Conservation (phyloP, 2,329 filamentous ascomycete genomes). For the Penicillium nordicum region DNA sequence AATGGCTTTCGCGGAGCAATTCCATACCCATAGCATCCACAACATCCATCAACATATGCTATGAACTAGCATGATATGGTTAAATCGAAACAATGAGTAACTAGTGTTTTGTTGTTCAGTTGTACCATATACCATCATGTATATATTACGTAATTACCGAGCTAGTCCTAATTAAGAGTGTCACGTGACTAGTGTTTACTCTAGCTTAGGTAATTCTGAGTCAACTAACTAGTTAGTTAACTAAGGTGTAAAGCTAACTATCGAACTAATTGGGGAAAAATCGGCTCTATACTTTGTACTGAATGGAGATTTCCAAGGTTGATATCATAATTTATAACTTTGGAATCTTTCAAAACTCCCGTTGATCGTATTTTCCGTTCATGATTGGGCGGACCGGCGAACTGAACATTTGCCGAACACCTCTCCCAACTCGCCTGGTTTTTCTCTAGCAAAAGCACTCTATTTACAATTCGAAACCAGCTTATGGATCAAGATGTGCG, state of each 20-base stretch:
- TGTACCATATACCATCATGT: no score
- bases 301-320: not conserved
- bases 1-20: not conserved
- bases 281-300: not conserved
- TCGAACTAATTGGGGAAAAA: not conserved
- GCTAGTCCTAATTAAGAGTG: not conserved
- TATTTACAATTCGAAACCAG: not conserved
- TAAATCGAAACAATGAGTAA: not conserved
- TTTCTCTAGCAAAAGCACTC: not conserved
- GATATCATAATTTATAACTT: not conserved
- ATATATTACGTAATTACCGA: not conserved
- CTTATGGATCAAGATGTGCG: not conserved
- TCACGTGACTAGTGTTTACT: not conserved
- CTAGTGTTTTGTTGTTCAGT: no score
- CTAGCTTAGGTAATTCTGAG: no score
- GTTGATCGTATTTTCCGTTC: not conserved
- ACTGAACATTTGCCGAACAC: not conserved
- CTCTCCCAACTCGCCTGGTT: not conserved
- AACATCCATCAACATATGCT: not conserved
- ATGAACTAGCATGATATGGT: not conserved
- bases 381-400: not conserved
- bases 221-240: no score
- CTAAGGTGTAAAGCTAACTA: no score
- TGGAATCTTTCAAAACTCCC: not conserved
- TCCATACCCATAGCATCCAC: not conserved